Evolutionary conservation across 768 basidiomycete genomes (phyloP).

Genomic region (Amanita jacksonii): DNA sequence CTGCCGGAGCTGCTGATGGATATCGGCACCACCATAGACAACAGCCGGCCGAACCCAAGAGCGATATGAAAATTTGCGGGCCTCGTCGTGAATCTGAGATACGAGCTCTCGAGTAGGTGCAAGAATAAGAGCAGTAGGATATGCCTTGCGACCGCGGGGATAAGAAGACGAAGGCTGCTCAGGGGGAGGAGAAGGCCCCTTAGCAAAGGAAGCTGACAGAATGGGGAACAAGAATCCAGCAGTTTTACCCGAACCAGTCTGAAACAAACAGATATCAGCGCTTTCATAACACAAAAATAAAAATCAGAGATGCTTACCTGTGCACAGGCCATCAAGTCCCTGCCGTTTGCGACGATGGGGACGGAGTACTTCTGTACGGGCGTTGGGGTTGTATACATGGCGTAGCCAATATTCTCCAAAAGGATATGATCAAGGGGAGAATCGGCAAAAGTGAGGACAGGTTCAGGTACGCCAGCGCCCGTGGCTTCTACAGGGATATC

Average conservation of each 20-base stretch:
- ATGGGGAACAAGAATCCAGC: constrained; percentile 99
- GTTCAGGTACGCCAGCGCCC: constrained; percentile 94
- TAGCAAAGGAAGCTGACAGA: constrained; percentile 81
- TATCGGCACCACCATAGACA: constrained; percentile 98
- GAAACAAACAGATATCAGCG: constrained; percentile 13
- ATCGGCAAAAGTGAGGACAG: constrained; percentile 75
- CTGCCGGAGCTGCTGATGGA: constrained; percentile 85
- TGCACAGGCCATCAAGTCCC: constrained; percentile 93
- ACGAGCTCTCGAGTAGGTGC: constrained; percentile 98
- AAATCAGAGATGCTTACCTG: constrained; percentile 52
- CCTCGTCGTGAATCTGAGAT: constrained; percentile 98
- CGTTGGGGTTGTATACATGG: constrained; percentile 92
- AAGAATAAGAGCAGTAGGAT: constrained; percentile 93
- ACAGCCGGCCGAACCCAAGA: constrained; percentile 99
- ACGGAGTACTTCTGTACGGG: constrained; percentile 99
- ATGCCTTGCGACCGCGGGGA: constrained; percentile 76
- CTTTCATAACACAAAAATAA: neutral
- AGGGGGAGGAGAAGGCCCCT: constrained; percentile 71
- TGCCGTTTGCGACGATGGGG: constrained; percentile 86
- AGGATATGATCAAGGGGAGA: constrained; percentile 90
- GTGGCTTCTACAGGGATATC: constrained; percentile 99
- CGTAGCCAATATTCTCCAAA: constrained; percentile 87
- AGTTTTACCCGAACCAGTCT: constrained; percentile 99
- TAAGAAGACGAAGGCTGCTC: constrained; percentile 38
- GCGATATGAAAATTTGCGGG: constrained; percentile 97